These are phyloP conservation scores for Ophiostoma angusticollis DNA, from an alignment of 2,329 filamentous ascomycete species.

Conservation along the genomic window DNA sequence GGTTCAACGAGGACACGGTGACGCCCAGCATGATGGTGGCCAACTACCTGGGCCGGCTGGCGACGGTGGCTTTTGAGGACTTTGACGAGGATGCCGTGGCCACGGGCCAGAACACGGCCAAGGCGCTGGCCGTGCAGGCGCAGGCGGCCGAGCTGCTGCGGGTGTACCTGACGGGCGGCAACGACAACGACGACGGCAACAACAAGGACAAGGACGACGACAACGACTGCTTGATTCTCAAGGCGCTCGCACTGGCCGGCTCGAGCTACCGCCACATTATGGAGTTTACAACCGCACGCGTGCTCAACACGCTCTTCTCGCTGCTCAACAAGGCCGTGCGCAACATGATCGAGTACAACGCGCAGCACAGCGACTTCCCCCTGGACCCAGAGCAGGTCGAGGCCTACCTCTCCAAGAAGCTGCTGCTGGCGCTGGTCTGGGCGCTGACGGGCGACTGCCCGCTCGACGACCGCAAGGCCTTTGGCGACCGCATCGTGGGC, in stretches of 20 bases:
- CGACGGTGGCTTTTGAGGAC: constrained; percentile 79
- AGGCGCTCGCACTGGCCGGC: constrained; percentile 62
- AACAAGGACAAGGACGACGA: no score
- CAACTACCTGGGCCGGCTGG: constrained; percentile 78
- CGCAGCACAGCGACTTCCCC: constrained; percentile 86
- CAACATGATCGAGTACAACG: constrained; percentile 89
- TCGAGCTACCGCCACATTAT: constrained; percentile 85
- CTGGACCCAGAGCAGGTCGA: constrained; percentile 84
- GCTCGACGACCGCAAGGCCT: constrained; percentile 71
- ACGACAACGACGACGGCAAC: no score
- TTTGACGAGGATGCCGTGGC: constrained; percentile 76
- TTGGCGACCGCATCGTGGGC: constrained; percentile 72
- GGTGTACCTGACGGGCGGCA: constrained; percentile 60
- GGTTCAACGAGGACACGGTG: constrained; percentile 98
- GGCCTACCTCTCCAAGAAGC: constrained; percentile 81
- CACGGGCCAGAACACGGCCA: constrained; percentile 61
- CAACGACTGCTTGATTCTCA: constrained; percentile 69
- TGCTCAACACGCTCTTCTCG: constrained; percentile 86
- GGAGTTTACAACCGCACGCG: constrained; percentile 88
- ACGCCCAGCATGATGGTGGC: constrained; percentile 83
- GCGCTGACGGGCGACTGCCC: constrained; percentile 92
- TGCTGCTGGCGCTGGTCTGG: constrained; percentile 87
- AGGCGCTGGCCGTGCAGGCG: constrained; percentile 65
- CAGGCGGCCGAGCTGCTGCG: constrained; percentile 70
- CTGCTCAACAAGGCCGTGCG: constrained; percentile 88